A percentile compares a stretch with the other conserved stretches of the same genome.
Evolutionary conservation across 441 rosid genomes (phyloP).

Genomic region (Adansonia gregorii): DNA sequence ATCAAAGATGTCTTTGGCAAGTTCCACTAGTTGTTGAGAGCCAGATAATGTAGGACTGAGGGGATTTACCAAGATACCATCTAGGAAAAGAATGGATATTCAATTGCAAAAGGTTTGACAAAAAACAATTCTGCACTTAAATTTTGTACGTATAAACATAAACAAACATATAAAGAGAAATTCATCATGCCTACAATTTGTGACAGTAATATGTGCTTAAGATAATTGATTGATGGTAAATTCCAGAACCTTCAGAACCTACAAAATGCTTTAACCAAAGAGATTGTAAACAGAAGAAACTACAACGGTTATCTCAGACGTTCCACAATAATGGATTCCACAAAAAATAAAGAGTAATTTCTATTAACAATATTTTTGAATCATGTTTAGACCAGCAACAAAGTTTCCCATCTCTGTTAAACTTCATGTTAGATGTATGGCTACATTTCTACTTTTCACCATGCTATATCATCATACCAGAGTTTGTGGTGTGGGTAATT

Average conservation of each 20-base stretch:
- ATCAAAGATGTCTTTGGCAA: constrained; percentile 47
- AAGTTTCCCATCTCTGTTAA: neutral
- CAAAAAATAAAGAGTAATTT: neutral
- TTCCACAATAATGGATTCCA: neutral
- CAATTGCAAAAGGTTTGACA: constrained; percentile 5
- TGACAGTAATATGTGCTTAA: neutral
- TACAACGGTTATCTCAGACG: neutral
- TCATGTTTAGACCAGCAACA: neutral
- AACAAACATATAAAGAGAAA: neutral
- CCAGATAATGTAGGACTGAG: constrained; percentile 50
- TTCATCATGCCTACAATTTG: neutral
- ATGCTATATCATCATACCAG: neutral
- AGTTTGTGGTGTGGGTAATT: neutral
- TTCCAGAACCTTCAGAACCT: neutral
- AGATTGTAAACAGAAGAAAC: neutral
- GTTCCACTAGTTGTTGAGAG: constrained; percentile 45
- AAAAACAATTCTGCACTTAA: neutral
- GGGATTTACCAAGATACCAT: constrained; percentile 39
- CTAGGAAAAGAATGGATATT: constrained; percentile 35
- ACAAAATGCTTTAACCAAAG: neutral
- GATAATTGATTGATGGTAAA: neutral
- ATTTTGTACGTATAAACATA: neutral
- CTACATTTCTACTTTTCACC: neutral
- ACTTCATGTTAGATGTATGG: neutral
- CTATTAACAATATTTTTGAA: neutral